These are phyloP conservation scores for Sporothrix globosa DNA, from an alignment of 2,329 filamentous ascomycete genomes.

Conservation along the genomic window DNA sequence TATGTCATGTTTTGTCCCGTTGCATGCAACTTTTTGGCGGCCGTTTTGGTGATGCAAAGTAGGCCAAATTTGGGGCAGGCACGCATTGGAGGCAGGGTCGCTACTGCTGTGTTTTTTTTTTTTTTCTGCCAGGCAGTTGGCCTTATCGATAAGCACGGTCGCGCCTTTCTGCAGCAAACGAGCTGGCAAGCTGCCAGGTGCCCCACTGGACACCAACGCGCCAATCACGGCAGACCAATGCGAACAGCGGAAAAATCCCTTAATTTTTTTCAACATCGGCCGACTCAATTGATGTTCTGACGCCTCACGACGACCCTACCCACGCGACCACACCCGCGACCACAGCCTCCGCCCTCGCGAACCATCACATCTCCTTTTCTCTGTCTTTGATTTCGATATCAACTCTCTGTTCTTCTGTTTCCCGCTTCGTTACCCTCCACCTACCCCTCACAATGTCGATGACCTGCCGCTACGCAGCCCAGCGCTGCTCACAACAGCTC, in stretches of 20 bases:
- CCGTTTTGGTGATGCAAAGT: constrained; percentile 27
- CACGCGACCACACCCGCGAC: constrained; percentile 14
- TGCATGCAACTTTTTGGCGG: not conserved
- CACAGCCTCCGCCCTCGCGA: constrained; percentile 6
- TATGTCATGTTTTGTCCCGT: constrained; percentile 27
- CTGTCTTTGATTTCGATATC: not conserved
- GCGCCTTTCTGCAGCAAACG: constrained; percentile 4
- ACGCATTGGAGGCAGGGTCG: constrained; percentile 10
- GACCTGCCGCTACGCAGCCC: constrained; percentile 65
- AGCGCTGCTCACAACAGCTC: constrained; percentile 66
- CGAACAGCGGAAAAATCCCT: constrained; percentile 30
- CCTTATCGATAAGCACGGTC: constrained; percentile 32
- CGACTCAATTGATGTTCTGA: constrained; percentile 24
- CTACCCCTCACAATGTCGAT: constrained; percentile 56
- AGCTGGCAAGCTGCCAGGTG: constrained; percentile 13
- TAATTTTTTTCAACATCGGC: constrained; percentile 31
- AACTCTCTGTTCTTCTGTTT: not conserved
- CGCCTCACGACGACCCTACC: constrained; percentile 9
- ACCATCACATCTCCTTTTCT: not conserved
- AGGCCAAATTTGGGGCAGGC: constrained; percentile 2
- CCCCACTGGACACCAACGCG: not conserved
- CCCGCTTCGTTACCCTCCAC: not conserved
- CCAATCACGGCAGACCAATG: constrained; percentile 31
- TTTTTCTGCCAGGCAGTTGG: constrained; percentile 28
- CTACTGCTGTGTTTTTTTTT: constrained; percentile 26